phyloP scores from a whole-genome alignment of 2,329 filamentous ascomycete genomes.

The Neonectria coccinea region DNA sequence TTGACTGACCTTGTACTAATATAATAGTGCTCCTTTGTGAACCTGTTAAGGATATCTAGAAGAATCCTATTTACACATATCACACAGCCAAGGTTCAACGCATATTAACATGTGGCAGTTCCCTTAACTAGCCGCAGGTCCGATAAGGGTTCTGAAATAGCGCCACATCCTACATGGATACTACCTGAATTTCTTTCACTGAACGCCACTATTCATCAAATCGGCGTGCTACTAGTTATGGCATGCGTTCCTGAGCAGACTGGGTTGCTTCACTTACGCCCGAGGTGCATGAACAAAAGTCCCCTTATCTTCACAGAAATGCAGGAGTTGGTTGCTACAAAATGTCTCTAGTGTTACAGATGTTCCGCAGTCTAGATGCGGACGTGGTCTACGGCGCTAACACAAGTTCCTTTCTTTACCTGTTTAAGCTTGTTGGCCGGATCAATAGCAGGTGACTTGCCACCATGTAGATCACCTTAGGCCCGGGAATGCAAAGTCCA shows the following conservation, averaged over 20 bases:
- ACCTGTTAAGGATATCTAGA: not conserved
- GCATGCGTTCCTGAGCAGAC: not conserved
- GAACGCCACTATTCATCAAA: not conserved
- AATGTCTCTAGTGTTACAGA: not conserved
- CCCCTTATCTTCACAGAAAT: not conserved
- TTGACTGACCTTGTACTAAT: not conserved
- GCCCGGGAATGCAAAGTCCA: not conserved
- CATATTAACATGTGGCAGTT: not conserved
- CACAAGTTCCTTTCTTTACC: conserved; percentile 4
- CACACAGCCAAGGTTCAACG: not conserved
- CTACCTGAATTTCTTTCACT: not conserved
- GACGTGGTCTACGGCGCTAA: not conserved
- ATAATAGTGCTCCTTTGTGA: not conserved
- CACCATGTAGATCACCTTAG: not conserved
- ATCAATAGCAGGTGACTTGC: not conserved
- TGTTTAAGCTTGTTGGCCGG: not conserved
- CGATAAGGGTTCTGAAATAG: not conserved
- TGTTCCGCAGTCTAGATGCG: not conserved
- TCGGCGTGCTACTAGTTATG: not conserved
- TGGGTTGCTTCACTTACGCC: not conserved
- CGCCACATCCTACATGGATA: not conserved
- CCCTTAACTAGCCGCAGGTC: not conserved
- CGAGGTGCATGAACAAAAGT: conserved; percentile 5
- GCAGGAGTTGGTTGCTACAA: not conserved
- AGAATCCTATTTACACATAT: not conserved